These are phyloP conservation scores for Acanthamoeba triangularis DNA, from an alignment of 208 protist genomes.

Conservation along the genomic window DNA sequence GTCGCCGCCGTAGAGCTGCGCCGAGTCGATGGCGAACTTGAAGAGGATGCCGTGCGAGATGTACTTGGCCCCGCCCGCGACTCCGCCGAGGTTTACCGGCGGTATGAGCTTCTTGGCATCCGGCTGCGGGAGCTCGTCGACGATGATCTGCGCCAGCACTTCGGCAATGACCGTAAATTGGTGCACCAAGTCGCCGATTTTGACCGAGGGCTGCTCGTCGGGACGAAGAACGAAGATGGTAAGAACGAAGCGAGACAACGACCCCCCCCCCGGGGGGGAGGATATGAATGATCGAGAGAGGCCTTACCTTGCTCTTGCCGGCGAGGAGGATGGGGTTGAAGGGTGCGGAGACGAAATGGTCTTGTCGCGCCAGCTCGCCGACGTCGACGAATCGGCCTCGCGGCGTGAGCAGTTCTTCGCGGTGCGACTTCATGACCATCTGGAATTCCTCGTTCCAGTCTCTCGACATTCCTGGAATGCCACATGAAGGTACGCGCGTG, in stretches of 20 bases:
- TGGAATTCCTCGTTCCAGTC: not conserved
- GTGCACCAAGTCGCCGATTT: constrained; percentile 1
- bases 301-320: not conserved
- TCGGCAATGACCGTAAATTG: constrained; percentile 61
- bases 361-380: not conserved
- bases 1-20: not conserved
- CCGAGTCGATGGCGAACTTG: constrained; percentile 48
- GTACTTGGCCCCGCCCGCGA: constrained; percentile 64
- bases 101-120: constrained; percentile 61
- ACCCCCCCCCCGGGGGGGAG: too few relatives aligned
- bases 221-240: not conserved
- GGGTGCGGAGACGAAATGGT: not conserved
- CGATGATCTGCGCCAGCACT: constrained; percentile 42
- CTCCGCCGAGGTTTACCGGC: constrained; percentile 24
- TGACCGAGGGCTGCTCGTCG: not conserved
- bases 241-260: not conserved
- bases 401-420: not conserved
- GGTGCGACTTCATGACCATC: not conserved
- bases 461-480: not conserved
- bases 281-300: not conserved
- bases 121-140: constrained; percentile 29
- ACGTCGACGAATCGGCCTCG: not conserved
- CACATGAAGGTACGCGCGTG: not conserved
- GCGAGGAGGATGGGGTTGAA: constrained; percentile 1
- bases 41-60: constrained; percentile 68